phyloP scores from a whole-genome alignment of 257 asterid genomes.

The Rubia yunnanensis region DNA sequence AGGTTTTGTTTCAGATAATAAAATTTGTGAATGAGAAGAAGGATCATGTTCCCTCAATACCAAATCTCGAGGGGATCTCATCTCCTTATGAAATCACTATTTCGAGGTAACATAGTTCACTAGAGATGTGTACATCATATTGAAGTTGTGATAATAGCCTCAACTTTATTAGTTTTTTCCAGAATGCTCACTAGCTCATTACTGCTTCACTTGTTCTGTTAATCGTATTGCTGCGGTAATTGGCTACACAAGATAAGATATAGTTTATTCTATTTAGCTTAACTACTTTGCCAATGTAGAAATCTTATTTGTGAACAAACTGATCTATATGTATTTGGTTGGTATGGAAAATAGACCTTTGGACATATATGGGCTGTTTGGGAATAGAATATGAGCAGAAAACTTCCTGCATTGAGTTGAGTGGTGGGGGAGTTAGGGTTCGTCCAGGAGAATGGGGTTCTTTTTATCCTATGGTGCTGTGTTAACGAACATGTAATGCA shows the following conservation, averaged over 20 bases:
- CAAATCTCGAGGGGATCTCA: slow-evolving; percentile 73
- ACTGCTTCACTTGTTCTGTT: neutral
- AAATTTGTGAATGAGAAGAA: slow-evolving; percentile 86
- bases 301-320: neutral
- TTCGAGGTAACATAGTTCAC: slow-evolving; percentile 51
- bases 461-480: neutral
- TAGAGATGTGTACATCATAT: slow-evolving; percentile 1
- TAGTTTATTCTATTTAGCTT: neutral
- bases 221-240: neutral
- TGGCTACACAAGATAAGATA: neutral
- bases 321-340: neutral
- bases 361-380: neutral
- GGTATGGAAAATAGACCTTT: neutral
- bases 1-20: slow-evolving; percentile 82
- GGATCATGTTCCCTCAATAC: slow-evolving; percentile 86
- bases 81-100: slow-evolving; percentile 85
- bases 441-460: neutral
- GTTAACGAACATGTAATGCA: neutral
- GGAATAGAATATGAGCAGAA: neutral
- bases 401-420: neutral
- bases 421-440: neutral
- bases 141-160: neutral
- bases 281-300: neutral
- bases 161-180: neutral
- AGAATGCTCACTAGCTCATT: neutral